Evolutionary conservation across 257 asterid genomes (phyloP), one percentile per base, ranked within the genome.

Genomic region (Solanum paucissectum): DNA sequence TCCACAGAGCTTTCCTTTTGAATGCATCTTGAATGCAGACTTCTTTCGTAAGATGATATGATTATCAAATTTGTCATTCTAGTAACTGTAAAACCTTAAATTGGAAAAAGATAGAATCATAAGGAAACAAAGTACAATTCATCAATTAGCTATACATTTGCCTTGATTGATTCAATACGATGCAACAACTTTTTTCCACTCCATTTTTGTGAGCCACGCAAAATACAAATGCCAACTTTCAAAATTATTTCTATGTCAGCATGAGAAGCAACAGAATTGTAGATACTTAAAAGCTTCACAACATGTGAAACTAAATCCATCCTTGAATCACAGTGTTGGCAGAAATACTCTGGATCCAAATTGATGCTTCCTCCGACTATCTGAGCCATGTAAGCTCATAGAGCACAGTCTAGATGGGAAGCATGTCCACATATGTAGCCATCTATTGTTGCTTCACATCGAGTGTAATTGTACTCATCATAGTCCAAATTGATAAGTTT

Each of bases 271-370:
- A 89, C 44, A 62, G 93, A 83, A 87, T 92, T 91, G 85, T 93
- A 94, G 33, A 86, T 87, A 42, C 90, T 40, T 71, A 95, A 38
- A 90, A 94, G 93, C 85, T 90, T 94, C 20, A 27, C 60, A 83
- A 91, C 92, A 89, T 91, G 95, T 18, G 93, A 86, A 90, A 95
- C 91, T 44, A 96, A 92, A 89, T 94, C 96, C 8, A 94, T 90
- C 89, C 88, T 95, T 5, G 95, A 92, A 91, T 95, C 98, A 92
- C 98, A 95, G n/a, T 96, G 93, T 36, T 98, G 93, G 34, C 98
- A 95, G 90, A 93, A 94, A 76, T 96, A 95, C 90, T 96, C 97
- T 3, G 98, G 94, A 90, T 96, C 98, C 91, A 96, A 86, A 85
- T 93, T 91, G n/a, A 95, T 94, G 89, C 90, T 90, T 85, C 98